Conservation (phyloP, 1,139 yeast genomes). For the Suhomyces maxii region DNA sequence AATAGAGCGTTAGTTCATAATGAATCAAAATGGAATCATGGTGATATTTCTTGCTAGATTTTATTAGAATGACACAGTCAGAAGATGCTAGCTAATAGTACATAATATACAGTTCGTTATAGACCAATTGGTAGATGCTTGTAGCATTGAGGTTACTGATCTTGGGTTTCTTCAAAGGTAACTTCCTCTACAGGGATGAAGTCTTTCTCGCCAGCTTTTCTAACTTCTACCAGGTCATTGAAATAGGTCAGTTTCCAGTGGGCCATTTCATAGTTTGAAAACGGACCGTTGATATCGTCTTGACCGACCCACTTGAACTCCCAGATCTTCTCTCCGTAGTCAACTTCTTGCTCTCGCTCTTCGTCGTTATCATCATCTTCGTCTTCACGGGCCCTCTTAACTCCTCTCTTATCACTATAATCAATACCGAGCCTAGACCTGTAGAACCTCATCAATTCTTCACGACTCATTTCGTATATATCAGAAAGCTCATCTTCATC, state of each 20-base stretch:
- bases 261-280: conserved; percentile 52
- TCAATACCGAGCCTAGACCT: conserved; percentile 50
- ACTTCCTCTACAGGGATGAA: conserved; percentile 30
- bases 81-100: too few relatives aligned
- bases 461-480: conserved; percentile 57
- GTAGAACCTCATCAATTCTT: conserved; percentile 58
- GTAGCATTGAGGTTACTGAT: not conserved
- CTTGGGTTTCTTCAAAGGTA: conserved; percentile 18
- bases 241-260: conserved; percentile 64
- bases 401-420: conserved; percentile 13
- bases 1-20: not conserved
- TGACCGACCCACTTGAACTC: conserved; percentile 60
- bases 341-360: conserved; percentile 13
- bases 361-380: conserved; percentile 5
- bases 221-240: conserved; percentile 47
- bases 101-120: too few relatives aligned
- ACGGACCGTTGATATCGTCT: conserved; percentile 59
- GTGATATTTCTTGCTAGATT: too few relatives aligned
- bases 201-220: conserved; percentile 31
- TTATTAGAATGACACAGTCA: too few relatives aligned
- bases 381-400: conserved; percentile 7
- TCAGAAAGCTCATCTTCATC: conserved; percentile 39
- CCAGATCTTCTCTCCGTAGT: conserved; percentile 48
- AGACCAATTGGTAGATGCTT: too few relatives aligned
- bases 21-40: too few relatives aligned